Conservation (phyloP, 129 eudicot species). For the Logfia minima region DNA sequence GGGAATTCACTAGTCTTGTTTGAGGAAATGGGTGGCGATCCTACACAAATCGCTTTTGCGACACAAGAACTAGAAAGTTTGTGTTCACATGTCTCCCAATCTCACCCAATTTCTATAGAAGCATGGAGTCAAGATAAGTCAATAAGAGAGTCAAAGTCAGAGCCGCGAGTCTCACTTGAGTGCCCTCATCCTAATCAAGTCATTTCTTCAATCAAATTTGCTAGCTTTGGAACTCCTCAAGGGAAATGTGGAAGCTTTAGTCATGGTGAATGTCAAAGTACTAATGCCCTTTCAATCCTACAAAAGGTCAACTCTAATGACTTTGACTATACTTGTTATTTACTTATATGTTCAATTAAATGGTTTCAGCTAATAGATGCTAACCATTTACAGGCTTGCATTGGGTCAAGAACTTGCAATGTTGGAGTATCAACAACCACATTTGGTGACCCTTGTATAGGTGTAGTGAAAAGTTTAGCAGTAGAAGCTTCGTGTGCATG, state of each 20-base stretch:
- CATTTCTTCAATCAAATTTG: slow-evolving; percentile 19
- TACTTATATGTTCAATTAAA: neutral
- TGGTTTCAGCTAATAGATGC: neutral
- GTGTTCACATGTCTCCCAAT: slow-evolving; percentile 74
- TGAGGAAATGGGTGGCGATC: slow-evolving; percentile 92
- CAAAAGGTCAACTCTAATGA: slow-evolving; percentile 48
- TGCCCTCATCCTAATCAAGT: slow-evolving; percentile 33
- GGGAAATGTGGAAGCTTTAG: slow-evolving; percentile 40
- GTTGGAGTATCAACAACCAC: slow-evolving; percentile 52
- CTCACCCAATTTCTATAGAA: slow-evolving; percentile 7
- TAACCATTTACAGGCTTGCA: slow-evolving; percentile 59
- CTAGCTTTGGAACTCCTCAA: slow-evolving; percentile 43
- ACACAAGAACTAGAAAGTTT: slow-evolving; percentile 55
- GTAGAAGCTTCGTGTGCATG: slow-evolving; percentile 69
- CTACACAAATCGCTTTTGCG: slow-evolving; percentile 61
- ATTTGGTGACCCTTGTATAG: slow-evolving; percentile 82
- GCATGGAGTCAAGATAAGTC: slow-evolving; percentile 7
- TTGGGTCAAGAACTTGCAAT: slow-evolving; percentile 76
- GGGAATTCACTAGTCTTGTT: slow-evolving; percentile 65
- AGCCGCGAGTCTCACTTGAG: slow-evolving; percentile 16
- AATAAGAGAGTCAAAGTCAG: neutral
- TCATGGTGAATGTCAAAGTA: slow-evolving; percentile 80
- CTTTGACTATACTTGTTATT: slow-evolving; percentile 4
- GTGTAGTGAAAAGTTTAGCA: slow-evolving; percentile 68
- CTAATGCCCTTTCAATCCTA: slow-evolving; percentile 54